Conservation (phyloP, 495 filamentous ascomycete genomes). For the Astrothelium macrocarpum region DNA sequence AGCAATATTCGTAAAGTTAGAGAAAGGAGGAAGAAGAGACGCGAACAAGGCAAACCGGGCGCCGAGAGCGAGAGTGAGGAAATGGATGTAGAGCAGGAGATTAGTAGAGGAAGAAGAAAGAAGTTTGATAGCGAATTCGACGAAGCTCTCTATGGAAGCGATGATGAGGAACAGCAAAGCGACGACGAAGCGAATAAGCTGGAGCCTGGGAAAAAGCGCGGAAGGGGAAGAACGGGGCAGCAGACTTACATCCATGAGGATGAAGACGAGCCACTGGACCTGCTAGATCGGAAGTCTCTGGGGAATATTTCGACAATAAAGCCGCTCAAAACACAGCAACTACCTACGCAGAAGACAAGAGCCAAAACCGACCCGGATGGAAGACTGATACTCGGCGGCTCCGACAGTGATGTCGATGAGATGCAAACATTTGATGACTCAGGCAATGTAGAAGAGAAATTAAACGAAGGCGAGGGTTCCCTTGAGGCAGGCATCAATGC, state of each 20-base stretch:
- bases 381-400: slow-evolving; percentile 64
- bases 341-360: slow-evolving; percentile 38
- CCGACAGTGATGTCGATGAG: slow-evolving; percentile 41
- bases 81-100: slow-evolving; percentile 7
- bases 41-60: slow-evolving; percentile 40
- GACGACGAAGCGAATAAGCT: slow-evolving; percentile 35
- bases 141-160: slow-evolving; percentile 81
- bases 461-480: slow-evolving; percentile 33
- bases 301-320: slow-evolving; percentile 89
- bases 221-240: slow-evolving; percentile 36
- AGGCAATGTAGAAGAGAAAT: slow-evolving; percentile 41
- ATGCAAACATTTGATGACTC: slow-evolving; percentile 55
- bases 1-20: slow-evolving; percentile 87
- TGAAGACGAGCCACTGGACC: slow-evolving; percentile 85
- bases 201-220: slow-evolving; percentile 39
- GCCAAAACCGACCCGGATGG: slow-evolving; percentile 74
- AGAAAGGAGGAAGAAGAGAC: slow-evolving; percentile 77
- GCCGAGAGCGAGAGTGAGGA: slow-evolving; percentile 22
- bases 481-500: slow-evolving; percentile 65
- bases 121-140: slow-evolving; percentile 88
- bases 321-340: slow-evolving; percentile 48
- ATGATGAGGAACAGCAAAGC: slow-evolving; percentile 47
- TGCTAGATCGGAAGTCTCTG: slow-evolving; percentile 77
- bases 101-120: slow-evolving; percentile 37
- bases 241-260: slow-evolving; percentile 76